Evolutionary conservation across 176 grass and related monocot genomes (phyloP).

Genomic region (Eleusine coracana): DNA sequence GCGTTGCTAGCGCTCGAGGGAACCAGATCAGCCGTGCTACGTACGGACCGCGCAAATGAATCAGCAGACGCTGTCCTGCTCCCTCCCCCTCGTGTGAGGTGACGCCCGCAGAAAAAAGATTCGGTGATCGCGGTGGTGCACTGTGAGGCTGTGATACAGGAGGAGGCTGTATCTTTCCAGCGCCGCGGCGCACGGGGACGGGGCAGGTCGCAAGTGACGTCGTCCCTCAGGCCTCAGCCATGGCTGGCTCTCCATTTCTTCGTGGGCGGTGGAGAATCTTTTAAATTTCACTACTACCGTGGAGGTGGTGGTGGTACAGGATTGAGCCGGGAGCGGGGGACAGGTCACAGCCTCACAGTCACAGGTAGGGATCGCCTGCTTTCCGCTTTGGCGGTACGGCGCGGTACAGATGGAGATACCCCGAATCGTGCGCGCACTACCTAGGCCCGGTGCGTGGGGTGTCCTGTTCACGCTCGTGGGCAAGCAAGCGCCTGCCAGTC

Average conservation of each 20-base stretch:
- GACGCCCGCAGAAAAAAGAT: not conserved
- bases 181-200: not conserved
- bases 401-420: slow-evolving; percentile 26
- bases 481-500: not conserved
- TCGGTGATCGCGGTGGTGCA: not conserved
- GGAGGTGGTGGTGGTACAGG: not conserved
- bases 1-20: not conserved
- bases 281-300: not conserved
- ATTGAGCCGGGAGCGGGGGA: not conserved
- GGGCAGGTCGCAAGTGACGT: not conserved
- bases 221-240: not conserved
- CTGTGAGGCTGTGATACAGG: no score
- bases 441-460: not conserved
- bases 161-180: no score
- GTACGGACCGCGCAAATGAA: not conserved
- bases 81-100: no score
- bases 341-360: not conserved
- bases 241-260: not conserved
- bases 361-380: not conserved
- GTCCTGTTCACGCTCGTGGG: not conserved
- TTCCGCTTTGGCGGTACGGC: slow-evolving; percentile 3
- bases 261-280: not conserved
- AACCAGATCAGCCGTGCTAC: slow-evolving; percentile 16
- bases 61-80: not conserved
- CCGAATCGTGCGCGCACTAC: slow-evolving; percentile 8